phyloP scores from a whole-genome alignment of 2,329 filamentous ascomycete genomes.

The Botrytis sinoallii region DNA sequence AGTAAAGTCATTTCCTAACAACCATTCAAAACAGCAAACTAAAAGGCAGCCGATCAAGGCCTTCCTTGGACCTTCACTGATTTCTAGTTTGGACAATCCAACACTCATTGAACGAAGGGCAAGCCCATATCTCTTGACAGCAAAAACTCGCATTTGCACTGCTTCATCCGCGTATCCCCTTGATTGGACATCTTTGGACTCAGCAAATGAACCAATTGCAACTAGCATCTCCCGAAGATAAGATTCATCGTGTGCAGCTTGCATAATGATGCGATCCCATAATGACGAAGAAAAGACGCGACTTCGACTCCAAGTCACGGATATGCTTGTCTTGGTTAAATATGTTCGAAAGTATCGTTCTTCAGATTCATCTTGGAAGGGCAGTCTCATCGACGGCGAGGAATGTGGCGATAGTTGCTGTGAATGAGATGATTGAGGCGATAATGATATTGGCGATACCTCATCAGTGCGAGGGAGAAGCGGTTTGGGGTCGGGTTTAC shows the following conservation, averaged over 20 bases:
- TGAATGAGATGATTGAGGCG: background rate
- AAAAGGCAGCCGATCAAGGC: constrained; percentile 20
- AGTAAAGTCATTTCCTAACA: constrained; percentile 15
- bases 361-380: constrained; percentile 46
- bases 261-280: constrained; percentile 60
- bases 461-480: background rate
- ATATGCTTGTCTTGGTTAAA: constrained; percentile 5
- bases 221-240: constrained; percentile 62
- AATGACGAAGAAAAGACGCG: constrained; percentile 56
- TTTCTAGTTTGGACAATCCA: background rate
- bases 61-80: constrained; percentile 10
- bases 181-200: constrained; percentile 13
- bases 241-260: constrained; percentile 56
- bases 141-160: constrained; percentile 13
- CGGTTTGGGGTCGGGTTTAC: background rate
- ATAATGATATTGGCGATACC: background rate
- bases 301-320: constrained; percentile 45
- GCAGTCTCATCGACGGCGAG: constrained; percentile 5
- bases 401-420: background rate
- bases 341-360: constrained; percentile 19
- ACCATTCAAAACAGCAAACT: constrained; percentile 21
- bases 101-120: constrained; percentile 19
- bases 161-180: background rate
- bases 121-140: constrained; percentile 18
- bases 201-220: constrained; percentile 54